A percentile compares a stretch with the other conserved stretches of the same genome.
These are phyloP conservation scores for Neurospora sp. DNA, from an alignment of 495 filamentous ascomycete genomes.

Conservation along the genomic window DNA sequence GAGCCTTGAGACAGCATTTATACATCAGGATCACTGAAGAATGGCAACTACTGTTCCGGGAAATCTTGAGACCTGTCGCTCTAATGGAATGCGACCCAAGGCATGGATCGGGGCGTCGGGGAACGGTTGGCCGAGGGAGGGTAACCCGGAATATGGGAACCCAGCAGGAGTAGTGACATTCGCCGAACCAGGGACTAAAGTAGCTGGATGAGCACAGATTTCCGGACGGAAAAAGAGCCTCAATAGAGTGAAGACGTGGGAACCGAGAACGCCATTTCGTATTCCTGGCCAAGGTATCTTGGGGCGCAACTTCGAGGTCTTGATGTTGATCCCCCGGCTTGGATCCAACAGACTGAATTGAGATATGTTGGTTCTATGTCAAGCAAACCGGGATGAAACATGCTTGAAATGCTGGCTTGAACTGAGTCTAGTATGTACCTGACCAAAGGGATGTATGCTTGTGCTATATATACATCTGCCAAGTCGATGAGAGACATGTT, in stretches of 20 bases:
- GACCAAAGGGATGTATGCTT: not conserved
- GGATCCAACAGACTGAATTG: not conserved
- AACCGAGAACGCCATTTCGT: not conserved
- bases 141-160: slow-evolving; percentile 16
- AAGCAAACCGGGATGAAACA: not conserved
- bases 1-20: not conserved
- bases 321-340: not conserved
- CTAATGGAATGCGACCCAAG: slow-evolving; percentile 19
- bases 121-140: not conserved
- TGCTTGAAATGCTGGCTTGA: not conserved
- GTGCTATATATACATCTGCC: not conserved
- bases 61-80: slow-evolving; percentile 5
- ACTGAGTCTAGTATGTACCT: not conserved
- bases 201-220: not conserved
- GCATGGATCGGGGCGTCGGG: slow-evolving; percentile 9
- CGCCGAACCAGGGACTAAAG: not conserved
- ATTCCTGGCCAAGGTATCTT: not conserved
- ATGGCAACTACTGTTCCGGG: slow-evolving; percentile 6
- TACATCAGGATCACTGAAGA: not conserved
- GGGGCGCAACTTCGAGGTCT: not conserved
- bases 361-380: not conserved
- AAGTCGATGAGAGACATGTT: not conserved
- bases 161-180: not conserved
- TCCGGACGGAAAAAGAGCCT: not conserved
- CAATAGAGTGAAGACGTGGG: not conserved